A percentile compares a stretch with the other conserved stretches of the same genome.
Evolutionary conservation across 192 early-diverging fungal genomes (phyloP).

Genomic region (Backusella psychrophila): DNA sequence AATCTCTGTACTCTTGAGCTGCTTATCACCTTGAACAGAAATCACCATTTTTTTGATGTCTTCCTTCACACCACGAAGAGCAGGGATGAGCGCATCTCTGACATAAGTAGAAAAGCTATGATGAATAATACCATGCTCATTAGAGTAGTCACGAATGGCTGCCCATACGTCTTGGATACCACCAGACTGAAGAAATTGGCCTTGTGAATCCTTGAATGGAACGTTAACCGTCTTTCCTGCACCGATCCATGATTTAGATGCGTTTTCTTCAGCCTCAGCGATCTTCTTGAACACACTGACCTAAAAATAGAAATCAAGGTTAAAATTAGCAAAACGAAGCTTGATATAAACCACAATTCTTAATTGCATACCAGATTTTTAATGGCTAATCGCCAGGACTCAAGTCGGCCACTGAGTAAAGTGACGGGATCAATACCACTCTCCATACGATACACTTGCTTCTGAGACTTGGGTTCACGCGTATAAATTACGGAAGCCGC

Average conservation of each 20-base stretch:
- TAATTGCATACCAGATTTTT: conserved; percentile 26
- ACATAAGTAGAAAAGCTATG: conserved; percentile 26
- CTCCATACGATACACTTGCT: conserved; percentile 27
- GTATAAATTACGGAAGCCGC: neutral
- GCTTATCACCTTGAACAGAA: conserved; percentile 15
- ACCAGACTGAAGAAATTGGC: conserved; percentile 26
- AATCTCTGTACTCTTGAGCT: conserved; percentile 14
- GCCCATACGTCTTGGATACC: conserved; percentile 34
- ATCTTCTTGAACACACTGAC: conserved; percentile 29
- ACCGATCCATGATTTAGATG: conserved; percentile 13
- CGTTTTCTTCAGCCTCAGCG: conserved; percentile 3
- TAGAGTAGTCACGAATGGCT: conserved; percentile 17
- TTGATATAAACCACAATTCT: neutral
- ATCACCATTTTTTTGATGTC: conserved; percentile 23
- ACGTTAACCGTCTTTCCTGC: conserved; percentile 5
- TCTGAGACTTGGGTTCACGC: conserved; percentile 13
- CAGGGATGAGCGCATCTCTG: conserved; percentile 12
- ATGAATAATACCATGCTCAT: conserved; percentile 19
- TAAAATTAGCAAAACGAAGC: neutral
- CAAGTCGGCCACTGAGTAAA: conserved; percentile 17
- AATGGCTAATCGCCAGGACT: conserved; percentile 20
- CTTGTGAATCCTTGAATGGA: conserved; percentile 10
- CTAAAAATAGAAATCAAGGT: conserved; percentile 10
- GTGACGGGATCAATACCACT: conserved; percentile 29
- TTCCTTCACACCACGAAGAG: conserved; percentile 15